Base-by-base conservation (phyloP, 495 filamentous ascomycete species). In the Daldinia concentrica region DNA sequence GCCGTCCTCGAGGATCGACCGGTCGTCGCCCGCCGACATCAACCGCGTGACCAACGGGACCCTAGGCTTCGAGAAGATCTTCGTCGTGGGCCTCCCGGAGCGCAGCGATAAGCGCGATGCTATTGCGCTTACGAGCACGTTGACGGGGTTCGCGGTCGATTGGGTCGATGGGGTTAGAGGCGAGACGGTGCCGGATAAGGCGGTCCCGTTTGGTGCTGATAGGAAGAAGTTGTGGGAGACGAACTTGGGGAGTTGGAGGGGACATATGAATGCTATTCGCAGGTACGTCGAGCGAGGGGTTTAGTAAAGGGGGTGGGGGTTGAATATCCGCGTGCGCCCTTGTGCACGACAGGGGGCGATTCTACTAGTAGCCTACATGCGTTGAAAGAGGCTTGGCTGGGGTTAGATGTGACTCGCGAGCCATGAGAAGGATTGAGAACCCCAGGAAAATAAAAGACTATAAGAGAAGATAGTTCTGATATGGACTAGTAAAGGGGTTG, bases 61-160 rank as follows among this genome's bases (percentile, higher is more conserved):
- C 17, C 72, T 79, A 1, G 77, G 77, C 29, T 81, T 81, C 64
- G 77, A 77, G 43, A 70, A 75, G 41, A 71, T 80, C 41, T 73
- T 80, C 29, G 75, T 77, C 41, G 50, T 82, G 15, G 74, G 73
- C 26, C 72, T 79, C n/a, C 75, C 79, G 17, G 79, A 81, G 65
- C 77, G 81, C 58, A 75, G 74, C 29, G 81, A 83, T 65, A 72
- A 78, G 32, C 74, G 80, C 41, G 81, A 83, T 74, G 75, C 74
- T n/a, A 63, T 83, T 19, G 71, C 74, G 32, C 70, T 83, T 9
- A 72, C 78, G 41, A 73, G 72, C 8, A 56, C 76, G 1, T 36
- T 77, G 24, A 74, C 76, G 9, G 80, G 79, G 6, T 69, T 83
- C 34, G 65, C 79, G 24, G 61, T 82, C 24, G 77, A 77, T 39